Conservation (phyloP, 176 grass and related monocot species). For the Otatea glauca region DNA sequence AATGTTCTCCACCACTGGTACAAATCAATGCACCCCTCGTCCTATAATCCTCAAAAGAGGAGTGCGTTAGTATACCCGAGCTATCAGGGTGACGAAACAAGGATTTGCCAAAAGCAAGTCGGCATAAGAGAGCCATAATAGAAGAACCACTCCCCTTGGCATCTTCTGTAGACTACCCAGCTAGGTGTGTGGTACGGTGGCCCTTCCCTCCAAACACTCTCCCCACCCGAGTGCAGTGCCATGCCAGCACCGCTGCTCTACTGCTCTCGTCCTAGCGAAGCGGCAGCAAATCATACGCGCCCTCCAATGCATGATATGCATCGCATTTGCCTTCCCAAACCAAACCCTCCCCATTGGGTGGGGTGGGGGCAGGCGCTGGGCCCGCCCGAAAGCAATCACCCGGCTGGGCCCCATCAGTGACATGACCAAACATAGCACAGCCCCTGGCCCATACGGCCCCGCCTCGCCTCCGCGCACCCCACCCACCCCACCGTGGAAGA, state of each 20-base stretch:
- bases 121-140: too few relatives aligned
- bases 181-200: not conserved
- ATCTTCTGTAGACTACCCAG: too few relatives aligned
- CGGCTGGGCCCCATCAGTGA: not conserved
- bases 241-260: not conserved
- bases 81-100: not conserved
- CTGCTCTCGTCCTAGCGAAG: not conserved
- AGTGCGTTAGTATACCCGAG: not conserved
- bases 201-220: not conserved
- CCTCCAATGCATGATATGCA: constrained; percentile 15
- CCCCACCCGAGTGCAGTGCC: too few relatives aligned
- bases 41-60: not conserved
- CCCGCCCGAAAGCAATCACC: constrained; percentile 39
- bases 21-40: not conserved
- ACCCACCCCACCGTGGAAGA: not conserved
- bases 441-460: constrained; percentile 28
- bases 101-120: not conserved
- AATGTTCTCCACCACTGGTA: not conserved
- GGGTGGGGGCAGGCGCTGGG: not conserved
- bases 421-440: constrained; percentile 55
- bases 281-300: constrained; percentile 44
- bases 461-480: not conserved
- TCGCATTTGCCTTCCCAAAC: constrained; percentile 4
- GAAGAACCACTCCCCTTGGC: too few relatives aligned
- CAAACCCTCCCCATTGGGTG: constrained; percentile 3